A percentile compares a stretch with the other conserved stretches of the same genome.
Evolutionary conservation across 495 filamentous ascomycete species (phyloP).

Genomic region (Penicillium chermesinum): DNA sequence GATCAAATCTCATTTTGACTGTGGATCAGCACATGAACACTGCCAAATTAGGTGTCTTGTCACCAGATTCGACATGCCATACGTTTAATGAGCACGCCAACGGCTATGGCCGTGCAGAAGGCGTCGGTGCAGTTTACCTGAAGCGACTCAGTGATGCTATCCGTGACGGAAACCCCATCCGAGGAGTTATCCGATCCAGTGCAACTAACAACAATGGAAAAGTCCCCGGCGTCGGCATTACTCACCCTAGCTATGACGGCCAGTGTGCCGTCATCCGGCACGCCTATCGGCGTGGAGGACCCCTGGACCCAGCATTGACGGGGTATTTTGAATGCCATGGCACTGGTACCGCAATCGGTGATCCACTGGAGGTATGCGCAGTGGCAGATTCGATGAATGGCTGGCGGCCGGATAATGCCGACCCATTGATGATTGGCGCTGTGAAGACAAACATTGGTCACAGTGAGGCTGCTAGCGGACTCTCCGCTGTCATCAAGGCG

Average conservation of each 20-base stretch:
- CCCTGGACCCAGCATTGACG: constrained; percentile 22
- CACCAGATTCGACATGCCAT: constrained; percentile 36
- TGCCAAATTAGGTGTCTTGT: constrained; percentile 25
- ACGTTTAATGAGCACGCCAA: constrained; percentile 58
- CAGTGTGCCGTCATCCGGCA: constrained; percentile 33
- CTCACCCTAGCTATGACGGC: constrained; percentile 17
- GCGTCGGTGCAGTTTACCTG: constrained; percentile 31
- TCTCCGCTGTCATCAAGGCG: constrained; percentile 44
- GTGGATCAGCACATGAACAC: constrained; percentile 27
- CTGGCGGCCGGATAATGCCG: not conserved
- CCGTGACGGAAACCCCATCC: constrained; percentile 29
- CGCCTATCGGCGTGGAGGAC: constrained; percentile 28
- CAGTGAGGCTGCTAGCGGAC: constrained; percentile 30
- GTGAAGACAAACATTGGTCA: constrained; percentile 46
- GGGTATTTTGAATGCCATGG: constrained; percentile 29
- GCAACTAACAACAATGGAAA: constrained; percentile 33
- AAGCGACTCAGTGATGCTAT: constrained; percentile 34
- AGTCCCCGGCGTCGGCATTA: not conserved
- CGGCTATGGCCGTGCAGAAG: constrained; percentile 63
- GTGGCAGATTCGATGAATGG: not conserved
- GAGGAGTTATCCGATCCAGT: constrained; percentile 38
- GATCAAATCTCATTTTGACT: constrained; percentile 36
- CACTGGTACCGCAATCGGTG: constrained; percentile 31
- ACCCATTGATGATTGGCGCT: constrained; percentile 30
- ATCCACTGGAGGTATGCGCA: constrained; percentile 20